phyloP scores from a whole-genome alignment of 176 grass and related monocot species.

The Musa acuminata region DNA sequence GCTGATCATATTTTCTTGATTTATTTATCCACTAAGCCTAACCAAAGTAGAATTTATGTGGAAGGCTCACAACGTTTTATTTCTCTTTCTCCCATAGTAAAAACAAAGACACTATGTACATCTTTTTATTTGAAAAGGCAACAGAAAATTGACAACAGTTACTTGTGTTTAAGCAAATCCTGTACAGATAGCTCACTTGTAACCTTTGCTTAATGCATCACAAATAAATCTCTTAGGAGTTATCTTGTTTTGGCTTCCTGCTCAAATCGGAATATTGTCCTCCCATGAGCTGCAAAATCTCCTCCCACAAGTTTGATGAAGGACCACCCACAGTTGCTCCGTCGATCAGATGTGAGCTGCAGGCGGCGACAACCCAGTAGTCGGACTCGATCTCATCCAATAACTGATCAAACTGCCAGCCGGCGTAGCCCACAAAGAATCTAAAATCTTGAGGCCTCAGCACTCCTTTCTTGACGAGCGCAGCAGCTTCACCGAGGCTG shows the following conservation, averaged over 20 bases:
- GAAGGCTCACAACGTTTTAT: too few species aligned
- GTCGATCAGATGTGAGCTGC: slow-evolving; percentile 51
- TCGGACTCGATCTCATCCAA: slow-evolving; percentile 55
- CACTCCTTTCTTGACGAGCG: slow-evolving; percentile 38
- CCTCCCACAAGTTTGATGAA: slow-evolving; percentile 54
- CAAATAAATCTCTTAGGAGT: slow-evolving; percentile 1
- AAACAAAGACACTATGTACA: too few species aligned
- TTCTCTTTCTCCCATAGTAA: too few species aligned
- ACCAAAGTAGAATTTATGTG: too few species aligned
- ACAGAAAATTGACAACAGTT: too few species aligned
- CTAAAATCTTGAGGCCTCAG: slow-evolving; percentile 53
- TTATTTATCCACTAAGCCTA: too few species aligned
- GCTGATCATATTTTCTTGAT: too few species aligned
- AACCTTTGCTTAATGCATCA: too few species aligned
- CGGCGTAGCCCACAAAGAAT: slow-evolving; percentile 68
- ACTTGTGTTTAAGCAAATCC: background rate
- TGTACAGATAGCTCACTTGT: background rate
- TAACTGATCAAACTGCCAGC: slow-evolving; percentile 74
- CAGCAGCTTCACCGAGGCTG: slow-evolving; percentile 48
- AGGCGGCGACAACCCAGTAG: slow-evolving; percentile 80
- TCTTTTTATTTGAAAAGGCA: too few species aligned
- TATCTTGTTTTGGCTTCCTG: slow-evolving; percentile 61
- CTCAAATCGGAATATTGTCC: slow-evolving; percentile 73
- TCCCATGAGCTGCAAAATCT: slow-evolving; percentile 77
- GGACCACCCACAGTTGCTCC: slow-evolving; percentile 12